Percentiles rank a stretch among this genome's conserved stretches.
Evolutionary conservation across 2,329 filamentous ascomycete species (phyloP).

Genomic region (Alternaria infectoria): DNA sequence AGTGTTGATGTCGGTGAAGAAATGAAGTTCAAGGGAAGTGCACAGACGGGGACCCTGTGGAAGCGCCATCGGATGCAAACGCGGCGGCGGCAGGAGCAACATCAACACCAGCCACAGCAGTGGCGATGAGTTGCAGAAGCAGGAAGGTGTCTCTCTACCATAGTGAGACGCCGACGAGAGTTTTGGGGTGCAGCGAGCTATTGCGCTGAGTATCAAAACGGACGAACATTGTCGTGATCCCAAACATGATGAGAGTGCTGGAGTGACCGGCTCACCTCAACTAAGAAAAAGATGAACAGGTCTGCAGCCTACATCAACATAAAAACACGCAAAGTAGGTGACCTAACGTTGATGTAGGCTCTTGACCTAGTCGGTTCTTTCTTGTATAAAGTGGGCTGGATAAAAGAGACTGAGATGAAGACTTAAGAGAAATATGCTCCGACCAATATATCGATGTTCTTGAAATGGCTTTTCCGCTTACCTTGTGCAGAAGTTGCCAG

Average conservation of each 20-base stretch:
- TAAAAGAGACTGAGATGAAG: conserved; percentile 1
- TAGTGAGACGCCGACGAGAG: background rate
- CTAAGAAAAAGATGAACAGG: background rate
- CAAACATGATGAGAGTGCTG: conserved; percentile 18
- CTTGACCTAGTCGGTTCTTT: background rate
- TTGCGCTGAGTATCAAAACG: conserved; percentile 15
- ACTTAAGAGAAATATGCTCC: background rate
- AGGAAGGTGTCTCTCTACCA: conserved; percentile 14
- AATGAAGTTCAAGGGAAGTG: conserved; percentile 6
- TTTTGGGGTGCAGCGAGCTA: conserved; percentile 1
- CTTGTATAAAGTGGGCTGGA: background rate
- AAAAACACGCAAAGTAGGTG: background rate
- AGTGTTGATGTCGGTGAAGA: conserved; percentile 15
- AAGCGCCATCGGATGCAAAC: conserved; percentile 29
- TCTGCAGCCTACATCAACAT: background rate
- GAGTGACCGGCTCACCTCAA: conserved; percentile 1
- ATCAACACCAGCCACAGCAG: conserved; percentile 15
- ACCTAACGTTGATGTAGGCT: background rate
- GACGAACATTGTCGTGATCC: conserved; percentile 7
- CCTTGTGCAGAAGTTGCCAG: background rate
- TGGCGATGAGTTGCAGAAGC: conserved; percentile 16
- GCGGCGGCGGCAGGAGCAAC: conserved; percentile 24
- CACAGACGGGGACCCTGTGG: conserved; percentile 24
- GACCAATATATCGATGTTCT: background rate
- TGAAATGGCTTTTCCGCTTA: background rate